Evolutionary conservation across 116 monocot genomes (phyloP), one percentile per base, ranked within the genome.

Genomic region (Phalaenopsis hybrid): DNA sequence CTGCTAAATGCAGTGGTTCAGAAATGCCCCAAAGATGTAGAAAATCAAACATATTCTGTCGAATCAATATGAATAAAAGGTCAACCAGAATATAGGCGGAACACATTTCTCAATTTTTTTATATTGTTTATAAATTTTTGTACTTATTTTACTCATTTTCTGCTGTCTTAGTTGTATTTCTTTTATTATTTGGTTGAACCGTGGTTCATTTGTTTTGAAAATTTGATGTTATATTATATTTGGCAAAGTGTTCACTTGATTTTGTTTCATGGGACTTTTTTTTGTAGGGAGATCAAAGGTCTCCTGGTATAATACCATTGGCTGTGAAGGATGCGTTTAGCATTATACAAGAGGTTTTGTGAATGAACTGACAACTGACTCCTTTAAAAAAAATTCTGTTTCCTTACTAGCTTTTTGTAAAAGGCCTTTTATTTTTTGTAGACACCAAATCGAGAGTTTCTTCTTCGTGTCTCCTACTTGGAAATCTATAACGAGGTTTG

Each of bases 401-500:
- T 34, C 46, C 20, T 75, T 23, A 63, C 48, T 9, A 74, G 17
- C 58, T 10, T 63, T n/a, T 63, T 63, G 21, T 63, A 21, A 63
- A 63, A 63, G 63, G 21, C 23, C 61, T n/a, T 58, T 75, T 58
- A 13, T 6, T 51, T 45, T 75, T 25, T 82, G 34, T 78, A 94
- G 97, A 97, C 97, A 25, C 97, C 94, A 80, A 94, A 83, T 83
- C 89, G 97, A 8, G 94, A 94, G 81, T 97, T 94, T 89, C 91
- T 97, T 25, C 91, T 97, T 74, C 97, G 93, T 82, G 94, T 97
- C 17, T 97, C 97, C 72, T 97, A 97, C 86, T 83, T 97, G 88
- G 97, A 96, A 89, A 96, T 96, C 57, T 96, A 96, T 76, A 96
- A 96, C 72, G 96, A 96, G 96, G 95, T 95, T 78, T 85, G 83